These are phyloP conservation scores for Penicillium riverlandense DNA, from an alignment of 495 filamentous ascomycete species.

Conservation along the genomic window DNA sequence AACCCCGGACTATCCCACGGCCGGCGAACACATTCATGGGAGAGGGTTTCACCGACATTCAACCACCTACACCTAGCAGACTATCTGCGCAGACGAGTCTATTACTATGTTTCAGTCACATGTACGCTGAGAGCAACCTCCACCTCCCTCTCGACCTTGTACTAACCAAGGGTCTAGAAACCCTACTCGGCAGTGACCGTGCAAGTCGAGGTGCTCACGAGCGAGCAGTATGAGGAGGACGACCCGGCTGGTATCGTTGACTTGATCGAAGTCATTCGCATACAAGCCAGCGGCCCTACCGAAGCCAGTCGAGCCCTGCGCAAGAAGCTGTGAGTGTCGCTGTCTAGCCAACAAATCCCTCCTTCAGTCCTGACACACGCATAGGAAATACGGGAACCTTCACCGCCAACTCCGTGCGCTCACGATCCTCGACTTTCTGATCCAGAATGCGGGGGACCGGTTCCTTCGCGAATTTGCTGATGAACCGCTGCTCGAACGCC, in stretches of 20 bases:
- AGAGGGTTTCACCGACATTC: background rate
- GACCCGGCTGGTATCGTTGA: slow-evolving; percentile 89
- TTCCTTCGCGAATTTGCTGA: slow-evolving; percentile 86
- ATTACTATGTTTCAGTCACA: slow-evolving; percentile 34
- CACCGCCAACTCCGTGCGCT: slow-evolving; percentile 89
- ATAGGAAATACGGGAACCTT: slow-evolving; percentile 84
- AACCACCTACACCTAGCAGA: background rate
- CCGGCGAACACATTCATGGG: too few species aligned
- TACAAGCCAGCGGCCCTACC: slow-evolving; percentile 79
- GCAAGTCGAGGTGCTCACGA: slow-evolving; percentile 84
- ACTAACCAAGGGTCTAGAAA: slow-evolving; percentile 43
- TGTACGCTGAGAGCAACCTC: slow-evolving; percentile 15
- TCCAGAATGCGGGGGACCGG: slow-evolving; percentile 85
- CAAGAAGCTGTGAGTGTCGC: slow-evolving; percentile 75
- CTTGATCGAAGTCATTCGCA: slow-evolving; percentile 84
- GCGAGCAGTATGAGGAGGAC: slow-evolving; percentile 83
- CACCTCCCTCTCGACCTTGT: too few species aligned
- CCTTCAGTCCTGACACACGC: slow-evolving; percentile 6
- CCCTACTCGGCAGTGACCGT: slow-evolving; percentile 92
- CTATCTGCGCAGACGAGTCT: background rate
- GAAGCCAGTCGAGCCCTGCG: slow-evolving; percentile 89
- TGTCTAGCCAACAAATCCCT: background rate
- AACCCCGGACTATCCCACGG: too few species aligned
- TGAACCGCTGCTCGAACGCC: slow-evolving; percentile 85
- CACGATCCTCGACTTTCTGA: slow-evolving; percentile 84